Base-by-base conservation (phyloP, 2,329 filamentous ascomycete genomes). In the Fusarium subtropicale region DNA sequence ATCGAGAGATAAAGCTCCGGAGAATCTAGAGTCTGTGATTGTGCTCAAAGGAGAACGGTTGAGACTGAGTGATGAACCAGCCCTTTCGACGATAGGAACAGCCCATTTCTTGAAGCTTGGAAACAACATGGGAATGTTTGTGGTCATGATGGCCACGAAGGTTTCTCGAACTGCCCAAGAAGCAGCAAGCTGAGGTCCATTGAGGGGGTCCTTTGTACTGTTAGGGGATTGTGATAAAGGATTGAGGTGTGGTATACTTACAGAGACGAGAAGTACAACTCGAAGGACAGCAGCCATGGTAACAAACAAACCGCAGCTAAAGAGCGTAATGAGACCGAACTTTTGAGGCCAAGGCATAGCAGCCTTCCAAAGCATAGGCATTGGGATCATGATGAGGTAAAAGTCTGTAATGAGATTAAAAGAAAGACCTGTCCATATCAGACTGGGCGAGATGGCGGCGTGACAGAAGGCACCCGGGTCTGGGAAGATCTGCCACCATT, bases 401-500 rank as follows among this genome's bases (percentile, higher is more conserved):
- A 88, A 53, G 67, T 90, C 88, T 5, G 87, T 90, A 2, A 78
- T 68, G 4, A 88, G 81, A 66, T 88, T 89, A 63, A 85, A 77
- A 5, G 81, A 77, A 33, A 85, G 82, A 3, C 81, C 85, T n/a
- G 84, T 81, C 74, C 84, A 86, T 38, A 87, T 78, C 48, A 86
- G 80, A 50, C 83, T 81, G 18, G 80, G 80, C 1, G 85, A 85
- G 13, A 87, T 81, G 11, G 83, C 84, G 10, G 83, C 80, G 44
- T 85, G 83, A 61, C 84, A 86, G 46, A 82, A 66, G 47, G 56
- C 82, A 13, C 87, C 86, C 1, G 87, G 87, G 31, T 89, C 76
- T 0, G 87, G 87, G 54, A 83, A 78, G 50, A 90, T 87, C 74
- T 89, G 86, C 86, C 87, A 90, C 71, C 86, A 85, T 39, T 81